Evolutionary conservation across 2,329 filamentous ascomycete species (phyloP), one percentile per base, ranked within the genome.

Genomic region (Trichophyton schoenleinii): DNA sequence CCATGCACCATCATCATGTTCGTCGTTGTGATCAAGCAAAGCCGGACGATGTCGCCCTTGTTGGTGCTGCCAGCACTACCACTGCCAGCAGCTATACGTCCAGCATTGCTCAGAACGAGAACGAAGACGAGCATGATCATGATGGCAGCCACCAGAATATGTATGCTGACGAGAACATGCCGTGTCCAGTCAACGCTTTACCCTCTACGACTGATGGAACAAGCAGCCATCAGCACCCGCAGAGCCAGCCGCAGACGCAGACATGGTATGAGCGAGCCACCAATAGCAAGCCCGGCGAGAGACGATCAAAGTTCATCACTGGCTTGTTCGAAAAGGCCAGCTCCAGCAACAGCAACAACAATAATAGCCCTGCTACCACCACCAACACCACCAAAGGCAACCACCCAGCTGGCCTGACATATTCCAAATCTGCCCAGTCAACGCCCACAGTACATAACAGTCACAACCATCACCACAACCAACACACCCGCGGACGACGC

Each of bases 321-420:
- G 41, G 61, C 6, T 52, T 66, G n/a, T 55, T 66, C 41, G 64
- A 66, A 38, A 58, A 61, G 58, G 64, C 64, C 46, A 49, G 57
- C 36, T 57, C 55, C 57, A 60, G 53, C 44, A 62, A 65, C 44
- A 57, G 11, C 28, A 38, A 36, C 49, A 63, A 57, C 49, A 63
- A 58, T 41, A 22, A 22, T 18, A 25, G n/a, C 34, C 9, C 34
- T 38, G 34, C 34, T n/a, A 18, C 6, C 44, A 48, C 9, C 8
- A 48, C 20, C 18, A 4, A 11, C 11, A 48, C 7, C 9, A 48
- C 18, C 7, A 48, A 48, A 7, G 20, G 20, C 20, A 48, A 48
- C 44, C 44, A 22, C 44, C 44, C 44, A 48, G 44, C 44, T 13
- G 44, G 44, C 44, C 44, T 48, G 9, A 20, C 44, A 48, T 22